Evolutionary conservation across 2,329 filamentous ascomycete species (phyloP), one percentile per base, ranked within the genome.

Genomic region (Botrytis fabae): DNA sequence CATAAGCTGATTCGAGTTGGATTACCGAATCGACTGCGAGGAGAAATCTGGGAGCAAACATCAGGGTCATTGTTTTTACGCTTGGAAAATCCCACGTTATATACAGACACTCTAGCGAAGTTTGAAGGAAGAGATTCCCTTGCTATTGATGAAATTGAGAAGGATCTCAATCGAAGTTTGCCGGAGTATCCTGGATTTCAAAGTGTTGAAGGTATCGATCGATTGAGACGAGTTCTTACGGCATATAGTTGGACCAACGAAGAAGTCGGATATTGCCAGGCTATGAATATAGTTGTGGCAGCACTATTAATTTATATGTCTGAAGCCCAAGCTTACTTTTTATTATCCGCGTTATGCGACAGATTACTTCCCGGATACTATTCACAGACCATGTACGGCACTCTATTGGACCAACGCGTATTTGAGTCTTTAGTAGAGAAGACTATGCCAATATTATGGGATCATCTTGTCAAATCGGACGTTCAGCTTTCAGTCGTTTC

Each of bases 251-350:
- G 96, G 96, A 93, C 92, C 66, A 96, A 99, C 79, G 89, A 93
- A 70, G 94, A 98, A 77, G 95, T 99, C 72, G 96, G 96, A 77
- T 99, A 99, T 83, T 99, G 96, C 82, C 96, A 99, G 83, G 96
- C 96, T 75, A 99, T 99, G 96, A 99, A 99, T 82, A 99, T 99
- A 78, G 96, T 99, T 48, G 95, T 98, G 71, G 96, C 96, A 28
- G 96, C 96, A n/a, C 85, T 99, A 73, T 87, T 99, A 78, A 99
- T 99, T 86, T 98, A 98, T 85, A 97, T 97, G 90, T 98, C 95
- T 14, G 96, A 99, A 83, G 83, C 92, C 0, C 96, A 99, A 83
- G 96, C 96, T 1, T 99, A 98, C 83, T 99, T 96, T 82, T 86
- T 98, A 12, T 88, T 99, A 61, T 97, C 94, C 1, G 88, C 95